Evolutionary conservation across 805 yeast species (phyloP).

Genomic region (Candida sanyiensis): DNA sequence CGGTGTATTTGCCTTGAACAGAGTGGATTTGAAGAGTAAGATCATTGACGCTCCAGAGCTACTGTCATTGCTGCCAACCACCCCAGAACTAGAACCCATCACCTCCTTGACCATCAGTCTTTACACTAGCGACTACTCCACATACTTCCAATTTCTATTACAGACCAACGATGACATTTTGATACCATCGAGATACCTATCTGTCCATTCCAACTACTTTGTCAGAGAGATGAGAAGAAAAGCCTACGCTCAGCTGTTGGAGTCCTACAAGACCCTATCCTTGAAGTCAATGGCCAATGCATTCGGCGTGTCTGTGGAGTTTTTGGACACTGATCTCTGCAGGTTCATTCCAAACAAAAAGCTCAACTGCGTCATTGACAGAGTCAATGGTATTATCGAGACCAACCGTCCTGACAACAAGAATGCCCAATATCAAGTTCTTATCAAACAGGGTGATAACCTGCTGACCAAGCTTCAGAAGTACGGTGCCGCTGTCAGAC

Average conservation of each 20-base stretch:
- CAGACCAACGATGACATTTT: conserved; percentile 72
- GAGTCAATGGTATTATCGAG: conserved; percentile 90
- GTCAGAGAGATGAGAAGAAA: conserved; percentile 91
- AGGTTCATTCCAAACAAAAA: conserved; percentile 90
- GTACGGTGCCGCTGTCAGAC: conserved; percentile 94
- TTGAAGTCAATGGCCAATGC: conserved; percentile 90
- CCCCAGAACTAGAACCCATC: conserved; percentile 71
- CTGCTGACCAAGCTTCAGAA: conserved; percentile 91
- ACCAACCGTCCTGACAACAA: conserved; percentile 96
- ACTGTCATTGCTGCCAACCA: conserved; percentile 67
- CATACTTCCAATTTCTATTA: conserved; percentile 70
- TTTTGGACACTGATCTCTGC: conserved; percentile 81
- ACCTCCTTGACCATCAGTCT: conserved; percentile 78
- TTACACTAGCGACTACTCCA: conserved; percentile 81
- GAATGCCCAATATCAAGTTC: conserved; percentile 83
- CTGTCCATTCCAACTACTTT: conserved; percentile 76
- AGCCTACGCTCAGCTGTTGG: conserved; percentile 90
- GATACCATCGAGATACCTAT: conserved; percentile 57
- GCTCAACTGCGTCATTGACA: conserved; percentile 91
- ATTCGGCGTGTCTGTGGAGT: conserved; percentile 84
- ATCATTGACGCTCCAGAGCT: conserved; percentile 93
- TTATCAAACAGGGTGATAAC: conserved; percentile 89
- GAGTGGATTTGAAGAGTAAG: conserved; percentile 78
- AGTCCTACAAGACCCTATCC: conserved; percentile 87
- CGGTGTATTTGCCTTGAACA: conserved; percentile 77